These are phyloP conservation scores for Calocera cornea DNA, from an alignment of 768 basidiomycete species.

Conservation along the genomic window DNA sequence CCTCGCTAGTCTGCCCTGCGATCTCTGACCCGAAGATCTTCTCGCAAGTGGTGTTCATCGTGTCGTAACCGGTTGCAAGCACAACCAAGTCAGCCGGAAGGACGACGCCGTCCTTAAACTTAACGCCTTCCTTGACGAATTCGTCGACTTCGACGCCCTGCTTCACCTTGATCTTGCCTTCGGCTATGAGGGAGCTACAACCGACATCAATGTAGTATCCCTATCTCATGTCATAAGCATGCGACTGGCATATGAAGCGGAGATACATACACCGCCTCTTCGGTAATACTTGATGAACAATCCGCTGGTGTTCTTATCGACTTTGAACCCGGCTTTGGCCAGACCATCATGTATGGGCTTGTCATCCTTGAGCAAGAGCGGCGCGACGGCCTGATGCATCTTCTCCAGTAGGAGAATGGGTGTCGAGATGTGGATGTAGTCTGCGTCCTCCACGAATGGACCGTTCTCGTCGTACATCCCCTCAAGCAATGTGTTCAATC, in stretches of 20 bases:
- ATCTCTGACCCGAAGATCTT: slow-evolving; percentile 3
- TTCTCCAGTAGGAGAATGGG: neutral
- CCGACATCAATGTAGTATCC: slow-evolving; percentile 6
- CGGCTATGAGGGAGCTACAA: neutral
- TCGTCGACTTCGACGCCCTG: neutral
- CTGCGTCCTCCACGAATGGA: neutral
- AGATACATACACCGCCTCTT: neutral
- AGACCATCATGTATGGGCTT: slow-evolving; percentile 1
- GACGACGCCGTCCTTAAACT: neutral
- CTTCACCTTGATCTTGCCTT: neutral
- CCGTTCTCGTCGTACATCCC: neutral
- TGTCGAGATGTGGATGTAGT: neutral
- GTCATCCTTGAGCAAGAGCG: neutral
- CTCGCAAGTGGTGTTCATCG: neutral
- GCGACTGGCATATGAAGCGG: neutral
- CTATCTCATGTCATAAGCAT: neutral
- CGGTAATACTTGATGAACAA: slow-evolving; percentile 3
- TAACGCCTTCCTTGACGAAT: neutral
- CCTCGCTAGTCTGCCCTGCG: neutral
- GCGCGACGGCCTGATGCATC: neutral
- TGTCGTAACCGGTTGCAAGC: slow-evolving; percentile 2
- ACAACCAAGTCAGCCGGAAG: slow-evolving; percentile 4
- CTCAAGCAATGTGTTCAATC: neutral
- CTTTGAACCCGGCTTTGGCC: neutral
- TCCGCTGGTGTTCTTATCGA: neutral